phyloP scores from a whole-genome alignment of 768 basidiomycete species.

The Amanita phalloides region DNA sequence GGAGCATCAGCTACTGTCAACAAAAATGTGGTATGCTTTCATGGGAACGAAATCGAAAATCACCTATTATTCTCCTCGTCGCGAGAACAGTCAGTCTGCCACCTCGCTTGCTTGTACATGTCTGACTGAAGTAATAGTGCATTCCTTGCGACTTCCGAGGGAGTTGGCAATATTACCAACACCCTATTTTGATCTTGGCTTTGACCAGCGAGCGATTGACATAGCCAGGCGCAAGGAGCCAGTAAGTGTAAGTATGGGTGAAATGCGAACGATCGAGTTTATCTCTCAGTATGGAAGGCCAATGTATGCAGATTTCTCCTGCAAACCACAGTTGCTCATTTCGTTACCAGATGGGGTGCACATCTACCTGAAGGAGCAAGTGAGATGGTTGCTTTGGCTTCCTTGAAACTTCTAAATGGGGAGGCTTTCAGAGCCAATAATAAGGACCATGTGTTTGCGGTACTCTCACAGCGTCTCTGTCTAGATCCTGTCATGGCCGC shows the following conservation, averaged over 20 bases:
- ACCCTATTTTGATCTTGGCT: slow-evolving; percentile 10
- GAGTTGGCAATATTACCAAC: slow-evolving; percentile 7
- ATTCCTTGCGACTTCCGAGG: slow-evolving; percentile 4
- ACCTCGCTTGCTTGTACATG: background rate
- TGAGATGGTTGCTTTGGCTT: too few species aligned
- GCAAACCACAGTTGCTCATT: background rate
- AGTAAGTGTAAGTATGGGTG: background rate
- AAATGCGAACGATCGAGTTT: background rate
- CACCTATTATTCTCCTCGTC: slow-evolving; percentile 4
- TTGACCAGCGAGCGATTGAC: slow-evolving; percentile 8
- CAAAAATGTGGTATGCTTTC: slow-evolving; percentile 9
- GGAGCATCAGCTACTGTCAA: slow-evolving; percentile 1
- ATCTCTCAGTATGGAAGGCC: slow-evolving; percentile 6
- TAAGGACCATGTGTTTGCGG: too few species aligned
- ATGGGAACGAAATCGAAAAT: slow-evolving; percentile 8
- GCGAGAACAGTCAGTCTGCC: slow-evolving; percentile 3
- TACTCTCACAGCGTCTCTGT: too few species aligned
- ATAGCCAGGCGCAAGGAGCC: background rate
- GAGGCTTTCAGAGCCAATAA: background rate
- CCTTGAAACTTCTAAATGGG: background rate
- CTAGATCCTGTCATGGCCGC: too few species aligned
- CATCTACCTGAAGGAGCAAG: too few species aligned
- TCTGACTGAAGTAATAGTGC: slow-evolving; percentile 5
- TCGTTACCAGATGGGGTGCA: too few species aligned
- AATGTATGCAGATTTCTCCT: slow-evolving; percentile 2